Evolutionary conservation across 192 early-diverging fungal species (phyloP).

Genomic region (Jimgerdemannia flammicorona): DNA sequence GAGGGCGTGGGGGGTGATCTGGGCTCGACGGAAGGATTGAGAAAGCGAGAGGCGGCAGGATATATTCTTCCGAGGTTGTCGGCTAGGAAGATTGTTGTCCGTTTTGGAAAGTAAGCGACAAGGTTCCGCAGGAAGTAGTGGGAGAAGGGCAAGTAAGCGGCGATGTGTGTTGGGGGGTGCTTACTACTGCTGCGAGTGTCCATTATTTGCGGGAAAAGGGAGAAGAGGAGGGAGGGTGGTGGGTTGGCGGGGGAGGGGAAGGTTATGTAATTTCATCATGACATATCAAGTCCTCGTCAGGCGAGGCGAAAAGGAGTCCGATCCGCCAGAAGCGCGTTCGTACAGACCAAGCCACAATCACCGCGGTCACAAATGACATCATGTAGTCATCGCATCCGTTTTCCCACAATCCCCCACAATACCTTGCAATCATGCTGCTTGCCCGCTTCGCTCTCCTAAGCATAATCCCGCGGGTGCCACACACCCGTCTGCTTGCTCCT

Average conservation of each 20-base stretch:
- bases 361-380: not conserved
- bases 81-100: not conserved
- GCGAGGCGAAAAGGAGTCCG: not conserved
- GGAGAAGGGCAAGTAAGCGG: not conserved
- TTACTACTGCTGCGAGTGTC: too few relatives aligned
- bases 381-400: not conserved
- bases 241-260: too few relatives aligned
- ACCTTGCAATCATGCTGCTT: too few relatives aligned
- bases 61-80: not conserved
- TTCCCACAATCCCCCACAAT: not conserved
- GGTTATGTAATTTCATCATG: too few relatives aligned
- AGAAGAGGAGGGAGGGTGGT: not conserved
- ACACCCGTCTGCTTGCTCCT: not conserved
- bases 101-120: not conserved
- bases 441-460: too few relatives aligned
- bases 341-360: not conserved
- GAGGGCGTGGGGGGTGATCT: not conserved
- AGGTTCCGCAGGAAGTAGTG: not conserved
- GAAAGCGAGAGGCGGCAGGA: not conserved
- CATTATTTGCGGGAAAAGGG: not conserved
- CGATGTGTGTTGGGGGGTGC: too few relatives aligned
- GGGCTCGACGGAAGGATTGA: not conserved
- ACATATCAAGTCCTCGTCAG: not conserved
- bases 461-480: not conserved
- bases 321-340: not conserved